Evolutionary conservation across 2,329 filamentous ascomycete species (phyloP).

Genomic region (Aspergillus texensis): DNA sequence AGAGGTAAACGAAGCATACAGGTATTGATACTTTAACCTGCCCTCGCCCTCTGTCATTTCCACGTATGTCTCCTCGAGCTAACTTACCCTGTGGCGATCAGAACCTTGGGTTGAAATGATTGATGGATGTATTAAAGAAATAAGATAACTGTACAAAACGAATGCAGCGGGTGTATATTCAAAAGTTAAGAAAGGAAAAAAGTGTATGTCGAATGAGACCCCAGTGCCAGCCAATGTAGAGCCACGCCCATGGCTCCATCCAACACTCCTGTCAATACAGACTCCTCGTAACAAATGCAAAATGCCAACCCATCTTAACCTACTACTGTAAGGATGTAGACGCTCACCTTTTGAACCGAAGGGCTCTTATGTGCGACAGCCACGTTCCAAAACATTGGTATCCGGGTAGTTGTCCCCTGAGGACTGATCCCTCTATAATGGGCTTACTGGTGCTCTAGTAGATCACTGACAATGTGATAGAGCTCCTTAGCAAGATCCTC

Average conservation of each 20-base stretch:
- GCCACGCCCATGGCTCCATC: not conserved
- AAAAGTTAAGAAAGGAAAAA: slow-evolving; percentile 2
- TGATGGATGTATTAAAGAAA: not conserved
- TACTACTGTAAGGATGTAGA: not conserved
- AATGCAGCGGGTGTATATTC: slow-evolving; percentile 8
- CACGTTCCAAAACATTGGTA: not conserved
- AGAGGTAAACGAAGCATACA: too few species aligned
- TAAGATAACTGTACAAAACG: slow-evolving; percentile 2
- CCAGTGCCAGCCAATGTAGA: not conserved
- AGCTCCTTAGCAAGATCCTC: slow-evolving; percentile 51
- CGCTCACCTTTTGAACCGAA: not conserved
- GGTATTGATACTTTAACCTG: too few species aligned
- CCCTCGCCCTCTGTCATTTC: too few species aligned
- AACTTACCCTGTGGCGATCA: not conserved
- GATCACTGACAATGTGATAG: slow-evolving; percentile 46
- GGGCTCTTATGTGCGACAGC: not conserved
- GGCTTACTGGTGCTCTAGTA: slow-evolving; percentile 31
- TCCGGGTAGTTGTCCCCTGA: not conserved
- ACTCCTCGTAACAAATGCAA: slow-evolving; percentile 11
- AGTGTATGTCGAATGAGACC: not conserved
- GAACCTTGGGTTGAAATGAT: not conserved
- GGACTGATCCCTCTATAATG: not conserved
- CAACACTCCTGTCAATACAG: not conserved
- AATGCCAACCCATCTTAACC: slow-evolving; percentile 7
- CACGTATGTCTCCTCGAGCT: not conserved